Evolutionary conservation across 768 basidiomycete species (phyloP).

Genomic region (Pulveroboletus ravenelii): DNA sequence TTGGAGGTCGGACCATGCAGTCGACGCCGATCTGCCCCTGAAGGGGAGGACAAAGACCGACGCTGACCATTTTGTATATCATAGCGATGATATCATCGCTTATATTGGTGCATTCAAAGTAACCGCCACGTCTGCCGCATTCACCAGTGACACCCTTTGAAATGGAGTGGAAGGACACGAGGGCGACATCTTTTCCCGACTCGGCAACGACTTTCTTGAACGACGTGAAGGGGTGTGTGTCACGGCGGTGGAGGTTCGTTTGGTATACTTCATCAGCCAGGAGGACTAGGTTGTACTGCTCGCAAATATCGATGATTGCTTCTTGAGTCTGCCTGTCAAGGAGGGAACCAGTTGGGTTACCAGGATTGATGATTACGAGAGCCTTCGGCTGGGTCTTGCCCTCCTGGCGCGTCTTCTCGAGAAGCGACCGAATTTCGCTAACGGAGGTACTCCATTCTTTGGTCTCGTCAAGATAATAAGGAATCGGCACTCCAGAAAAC

Average conservation of each 20-base stretch:
- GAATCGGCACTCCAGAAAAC: conserved; percentile 70
- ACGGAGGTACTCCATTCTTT: conserved; percentile 80
- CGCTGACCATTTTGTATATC: conserved; percentile 95
- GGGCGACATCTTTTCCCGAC: conserved; percentile 58
- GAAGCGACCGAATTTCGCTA: conserved; percentile 56
- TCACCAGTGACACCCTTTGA: conserved; percentile 96
- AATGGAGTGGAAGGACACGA: conserved; percentile 96
- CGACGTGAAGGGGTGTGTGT: conserved; percentile 74
- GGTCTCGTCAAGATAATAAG: conserved; percentile 85
- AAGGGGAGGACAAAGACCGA: conserved; percentile 85
- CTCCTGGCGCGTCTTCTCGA: conserved; percentile 59
- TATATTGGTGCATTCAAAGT: conserved; percentile 90
- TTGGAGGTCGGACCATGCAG: conserved; percentile 87
- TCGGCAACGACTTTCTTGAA: conserved; percentile 87
- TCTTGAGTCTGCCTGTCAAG: conserved; percentile 68
- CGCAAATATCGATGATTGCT: conserved; percentile 77
- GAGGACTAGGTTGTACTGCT: conserved; percentile 78
- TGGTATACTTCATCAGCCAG: conserved; percentile 99
- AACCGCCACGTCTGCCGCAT: conserved; percentile 95
- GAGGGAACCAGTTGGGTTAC: conserved; percentile 92
- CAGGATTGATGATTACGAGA: conserved; percentile 97
- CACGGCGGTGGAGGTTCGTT: conserved; percentile 72
- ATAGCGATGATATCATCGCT: conserved; percentile 70
- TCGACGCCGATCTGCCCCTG: conserved; percentile 93
- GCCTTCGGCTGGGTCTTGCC: conserved; percentile 64